Evolutionary conservation across 768 basidiomycete species (phyloP).

Genomic region (Sporobolomyces pararoseus): DNA sequence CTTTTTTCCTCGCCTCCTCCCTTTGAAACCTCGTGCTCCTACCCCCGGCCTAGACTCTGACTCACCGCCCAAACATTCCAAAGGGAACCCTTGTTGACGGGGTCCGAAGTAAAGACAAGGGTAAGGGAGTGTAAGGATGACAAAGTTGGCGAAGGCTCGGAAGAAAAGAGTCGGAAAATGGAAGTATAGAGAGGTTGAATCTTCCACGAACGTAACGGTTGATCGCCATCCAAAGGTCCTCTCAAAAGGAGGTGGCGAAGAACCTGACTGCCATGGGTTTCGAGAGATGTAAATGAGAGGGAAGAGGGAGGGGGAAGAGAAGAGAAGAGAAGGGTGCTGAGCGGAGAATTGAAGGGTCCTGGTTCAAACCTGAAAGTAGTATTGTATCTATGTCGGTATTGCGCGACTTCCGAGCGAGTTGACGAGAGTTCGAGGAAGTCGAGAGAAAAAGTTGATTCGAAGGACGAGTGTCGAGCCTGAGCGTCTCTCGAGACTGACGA

Average conservation of each 20-base stretch:
- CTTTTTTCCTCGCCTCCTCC: not conserved
- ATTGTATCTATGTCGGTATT: too few relatives aligned
- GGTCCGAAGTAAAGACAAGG: not conserved
- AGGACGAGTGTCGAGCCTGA: too few relatives aligned
- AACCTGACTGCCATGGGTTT: constrained; percentile 35
- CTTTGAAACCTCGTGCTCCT: not conserved
- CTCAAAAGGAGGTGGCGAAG: constrained; percentile 15
- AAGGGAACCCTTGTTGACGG: constrained; percentile 10
- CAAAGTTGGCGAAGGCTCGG: not conserved
- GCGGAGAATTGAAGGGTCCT: too few relatives aligned
- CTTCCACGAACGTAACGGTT: constrained; percentile 38
- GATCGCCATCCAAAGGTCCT: constrained; percentile 16
- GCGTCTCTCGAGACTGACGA: too few relatives aligned
- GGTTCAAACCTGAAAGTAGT: too few relatives aligned
- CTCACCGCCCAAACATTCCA: not conserved
- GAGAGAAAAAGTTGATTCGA: too few relatives aligned
- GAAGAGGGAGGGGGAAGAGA: not conserved
- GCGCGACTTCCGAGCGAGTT: too few relatives aligned
- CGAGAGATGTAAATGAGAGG: not conserved
- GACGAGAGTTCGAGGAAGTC: too few relatives aligned
- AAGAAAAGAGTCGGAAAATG: not conserved
- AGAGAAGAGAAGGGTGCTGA: not conserved
- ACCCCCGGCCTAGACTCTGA: too few relatives aligned
- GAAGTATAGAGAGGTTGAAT: not conserved
- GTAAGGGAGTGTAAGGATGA: too few relatives aligned